Conservation (phyloP, 352 stramenopile species). For the Phytophthora podocarpi region DNA sequence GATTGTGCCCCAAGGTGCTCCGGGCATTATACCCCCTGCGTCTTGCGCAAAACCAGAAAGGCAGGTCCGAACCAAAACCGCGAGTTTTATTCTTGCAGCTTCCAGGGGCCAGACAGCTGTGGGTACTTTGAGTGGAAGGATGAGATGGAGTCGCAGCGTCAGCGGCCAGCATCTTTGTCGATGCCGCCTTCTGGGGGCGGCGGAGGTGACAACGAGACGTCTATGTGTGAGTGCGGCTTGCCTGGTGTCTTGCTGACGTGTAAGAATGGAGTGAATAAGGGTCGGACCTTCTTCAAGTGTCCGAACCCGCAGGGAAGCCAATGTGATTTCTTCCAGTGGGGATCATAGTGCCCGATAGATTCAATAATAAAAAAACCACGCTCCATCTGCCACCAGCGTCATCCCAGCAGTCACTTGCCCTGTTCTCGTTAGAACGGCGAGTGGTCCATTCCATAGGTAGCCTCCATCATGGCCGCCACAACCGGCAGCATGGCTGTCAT, state of each 20-base stretch:
- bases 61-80: constrained; percentile 83
- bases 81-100: constrained; percentile 93
- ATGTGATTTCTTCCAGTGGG: constrained; percentile 95
- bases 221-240: constrained; percentile 55
- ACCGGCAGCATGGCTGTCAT: constrained; percentile 54
- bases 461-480: constrained; percentile 68
- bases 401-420: background rate
- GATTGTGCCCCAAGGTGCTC: constrained; percentile 41
- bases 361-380: constrained; percentile 12
- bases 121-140: constrained; percentile 92
- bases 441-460: constrained; percentile 37
- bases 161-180: constrained; percentile 1
- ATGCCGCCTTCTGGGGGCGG: background rate
- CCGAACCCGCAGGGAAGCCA: constrained; percentile 79
- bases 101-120: constrained; percentile 66
- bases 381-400: background rate
- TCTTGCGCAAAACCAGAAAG: constrained; percentile 53
- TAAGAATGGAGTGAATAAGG: constrained; percentile 85
- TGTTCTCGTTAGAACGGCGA: constrained; percentile 20
- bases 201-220: constrained; percentile 3
- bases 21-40: constrained; percentile 49
- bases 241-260: constrained; percentile 57
- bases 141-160: constrained; percentile 42
- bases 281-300: constrained; percentile 94
- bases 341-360: constrained; percentile 32